A percentile compares a stretch with the other conserved stretches of the same genome.
phyloP scores from a whole-genome alignment of 1,284 basidiomycete genomes.

The Taiwanofungus camphoratus region DNA sequence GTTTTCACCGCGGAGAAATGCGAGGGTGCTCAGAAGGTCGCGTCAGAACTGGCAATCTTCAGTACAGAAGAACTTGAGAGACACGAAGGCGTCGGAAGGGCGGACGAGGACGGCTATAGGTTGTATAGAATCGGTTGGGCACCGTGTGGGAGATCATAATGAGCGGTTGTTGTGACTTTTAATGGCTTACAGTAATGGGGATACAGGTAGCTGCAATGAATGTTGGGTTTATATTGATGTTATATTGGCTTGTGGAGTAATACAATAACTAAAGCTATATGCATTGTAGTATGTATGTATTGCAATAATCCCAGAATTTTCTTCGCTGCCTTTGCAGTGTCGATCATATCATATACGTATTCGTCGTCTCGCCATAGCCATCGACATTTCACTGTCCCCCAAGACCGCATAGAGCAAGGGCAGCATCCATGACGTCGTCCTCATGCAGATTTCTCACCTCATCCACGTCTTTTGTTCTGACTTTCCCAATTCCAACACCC shows the following conservation, averaged over 20 bases:
- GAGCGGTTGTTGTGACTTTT: too few relatives aligned
- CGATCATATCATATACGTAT: conserved; percentile 8
- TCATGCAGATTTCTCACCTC: conserved; percentile 30
- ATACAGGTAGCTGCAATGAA: neutral
- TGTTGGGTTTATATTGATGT: conserved; percentile 4
- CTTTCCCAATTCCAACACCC: too few relatives aligned
- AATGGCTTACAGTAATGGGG: neutral
- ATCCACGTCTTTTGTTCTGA: conserved; percentile 8
- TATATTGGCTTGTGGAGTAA: neutral
- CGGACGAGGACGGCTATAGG: conserved; percentile 64
- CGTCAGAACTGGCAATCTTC: conserved; percentile 36
- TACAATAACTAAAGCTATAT: neutral
- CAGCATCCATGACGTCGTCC: conserved; percentile 61
- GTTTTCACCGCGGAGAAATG: conserved; percentile 1
- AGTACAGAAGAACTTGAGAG: conserved; percentile 39
- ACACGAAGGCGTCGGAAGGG: conserved; percentile 51
- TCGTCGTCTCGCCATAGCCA: neutral
- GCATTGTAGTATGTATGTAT: conserved; percentile 11
- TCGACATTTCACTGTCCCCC: conserved; percentile 28
- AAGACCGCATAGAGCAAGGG: conserved; percentile 54
- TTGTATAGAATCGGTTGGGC: conserved; percentile 66
- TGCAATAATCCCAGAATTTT: conserved; percentile 2
- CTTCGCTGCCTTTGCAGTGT: neutral
- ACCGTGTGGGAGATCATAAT: too few relatives aligned
- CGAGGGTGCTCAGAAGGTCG: conserved; percentile 1